Percentiles rank a stretch among this genome's conserved stretches.
phyloP scores from a whole-genome alignment of 2,329 filamentous ascomycete species.

The Fusarium domesticum region DNA sequence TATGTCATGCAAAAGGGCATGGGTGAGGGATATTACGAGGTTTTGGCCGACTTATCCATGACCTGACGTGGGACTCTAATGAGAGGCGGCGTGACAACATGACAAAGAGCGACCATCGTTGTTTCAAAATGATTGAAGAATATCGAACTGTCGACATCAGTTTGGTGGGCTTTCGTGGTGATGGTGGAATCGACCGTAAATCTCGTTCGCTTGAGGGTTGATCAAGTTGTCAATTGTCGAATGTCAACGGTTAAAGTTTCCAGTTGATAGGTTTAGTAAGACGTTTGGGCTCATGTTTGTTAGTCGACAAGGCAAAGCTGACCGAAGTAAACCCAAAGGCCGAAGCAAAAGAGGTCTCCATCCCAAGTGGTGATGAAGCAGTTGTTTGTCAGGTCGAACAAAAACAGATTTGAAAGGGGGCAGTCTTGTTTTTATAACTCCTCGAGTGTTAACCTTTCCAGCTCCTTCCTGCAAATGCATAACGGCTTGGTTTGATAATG shows the following conservation, averaged over 20 bases:
- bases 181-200: too few relatives aligned
- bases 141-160: too few relatives aligned
- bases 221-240: too few relatives aligned
- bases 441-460: background rate
- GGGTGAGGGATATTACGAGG: slow-evolving; percentile 18
- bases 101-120: background rate
- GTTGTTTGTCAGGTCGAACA: background rate
- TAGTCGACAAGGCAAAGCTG: too few relatives aligned
- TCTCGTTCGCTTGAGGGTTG: too few relatives aligned
- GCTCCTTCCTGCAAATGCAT: slow-evolving; percentile 1
- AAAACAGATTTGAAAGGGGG: background rate
- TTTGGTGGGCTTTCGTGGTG: too few relatives aligned
- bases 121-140: slow-evolving; percentile 12
- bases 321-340: too few relatives aligned
- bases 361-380: background rate
- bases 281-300: too few relatives aligned
- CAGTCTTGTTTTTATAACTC: background rate
- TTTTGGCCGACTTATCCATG: background rate
- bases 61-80: slow-evolving; percentile 1
- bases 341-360: too few relatives aligned
- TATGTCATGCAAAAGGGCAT: slow-evolving; percentile 7
- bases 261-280: too few relatives aligned
- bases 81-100: background rate
- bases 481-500: slow-evolving; percentile 10
- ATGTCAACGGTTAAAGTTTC: too few relatives aligned